A percentile compares a stretch with the other conserved stretches of the same genome.
Evolutionary conservation across 352 stramenopile genomes (phyloP).

Genomic region (Nothophytophthora sp.): DNA sequence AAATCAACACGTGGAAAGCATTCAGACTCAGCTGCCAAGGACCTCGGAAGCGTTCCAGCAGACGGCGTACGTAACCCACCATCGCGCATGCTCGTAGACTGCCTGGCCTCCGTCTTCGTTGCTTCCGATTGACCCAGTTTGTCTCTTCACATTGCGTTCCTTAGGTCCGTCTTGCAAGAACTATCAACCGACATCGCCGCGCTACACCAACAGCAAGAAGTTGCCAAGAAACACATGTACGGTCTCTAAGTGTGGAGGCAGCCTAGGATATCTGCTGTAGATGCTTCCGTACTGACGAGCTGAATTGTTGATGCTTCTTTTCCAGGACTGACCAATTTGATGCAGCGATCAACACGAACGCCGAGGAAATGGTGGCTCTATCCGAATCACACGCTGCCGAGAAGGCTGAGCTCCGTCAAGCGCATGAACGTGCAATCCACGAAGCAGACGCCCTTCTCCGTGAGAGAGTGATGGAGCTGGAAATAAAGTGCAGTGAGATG

Average conservation of each 20-base stretch:
- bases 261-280: too few species aligned
- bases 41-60: slow-evolving; percentile 33
- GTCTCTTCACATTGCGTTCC: background rate
- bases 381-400: slow-evolving; percentile 38
- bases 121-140: background rate
- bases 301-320: background rate
- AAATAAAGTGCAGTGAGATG: slow-evolving; percentile 26
- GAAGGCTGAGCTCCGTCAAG: slow-evolving; percentile 21
- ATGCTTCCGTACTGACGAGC: background rate
- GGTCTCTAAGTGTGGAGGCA: too few species aligned
- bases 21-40: slow-evolving; percentile 51
- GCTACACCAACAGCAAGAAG: slow-evolving; percentile 45
- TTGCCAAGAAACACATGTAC: slow-evolving; percentile 37
- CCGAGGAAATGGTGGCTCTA: slow-evolving; percentile 47
- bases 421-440: slow-evolving; percentile 24
- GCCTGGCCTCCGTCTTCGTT: background rate
- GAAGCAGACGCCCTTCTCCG: slow-evolving; percentile 27
- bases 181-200: slow-evolving; percentile 49
- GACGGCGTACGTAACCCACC: slow-evolving; percentile 29
- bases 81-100: too few species aligned
- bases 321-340: slow-evolving; percentile 44
- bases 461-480: slow-evolving; percentile 27
- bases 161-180: slow-evolving; percentile 30
- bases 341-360: slow-evolving; percentile 34
- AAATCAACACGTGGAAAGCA: slow-evolving; percentile 47